phyloP scores from a whole-genome alignment of 352 stramenopile genomes.

The Globisporangium iwayamae region DNA sequence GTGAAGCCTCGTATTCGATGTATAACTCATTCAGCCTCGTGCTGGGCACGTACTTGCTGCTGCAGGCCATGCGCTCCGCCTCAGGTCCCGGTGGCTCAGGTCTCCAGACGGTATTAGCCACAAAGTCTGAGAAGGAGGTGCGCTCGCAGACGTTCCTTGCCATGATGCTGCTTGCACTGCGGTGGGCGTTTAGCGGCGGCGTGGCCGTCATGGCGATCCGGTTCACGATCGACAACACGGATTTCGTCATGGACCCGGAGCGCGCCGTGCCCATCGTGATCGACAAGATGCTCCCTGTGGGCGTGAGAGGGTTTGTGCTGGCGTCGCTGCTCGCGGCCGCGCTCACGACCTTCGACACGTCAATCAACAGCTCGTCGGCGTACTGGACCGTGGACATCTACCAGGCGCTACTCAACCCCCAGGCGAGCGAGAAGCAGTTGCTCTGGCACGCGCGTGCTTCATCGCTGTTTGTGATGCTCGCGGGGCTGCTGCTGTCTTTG shows the following conservation, averaged over 20 bases:
- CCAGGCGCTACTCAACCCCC: conserved; percentile 59
- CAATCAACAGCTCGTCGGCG: conserved; percentile 71
- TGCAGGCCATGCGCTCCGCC: conserved; percentile 67
- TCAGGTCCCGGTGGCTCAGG: conserved; percentile 65
- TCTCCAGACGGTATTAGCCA: conserved; percentile 67
- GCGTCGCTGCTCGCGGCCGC: conserved; percentile 66
- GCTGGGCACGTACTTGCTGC: conserved; percentile 52
- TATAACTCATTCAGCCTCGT: conserved; percentile 70
- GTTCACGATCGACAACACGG: conserved; percentile 43
- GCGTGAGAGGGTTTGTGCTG: conserved; percentile 64
- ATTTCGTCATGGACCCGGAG: conserved; percentile 61
- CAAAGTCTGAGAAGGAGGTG: conserved; percentile 79
- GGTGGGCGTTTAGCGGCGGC: conserved; percentile 73
- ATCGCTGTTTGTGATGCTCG: conserved; percentile 54
- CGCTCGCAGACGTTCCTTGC: conserved; percentile 72
- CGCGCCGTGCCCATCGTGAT: conserved; percentile 74
- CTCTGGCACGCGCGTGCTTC: conserved; percentile 65
- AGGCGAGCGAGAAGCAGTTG: conserved; percentile 50
- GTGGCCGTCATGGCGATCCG: conserved; percentile 71
- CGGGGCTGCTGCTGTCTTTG: conserved; percentile 56
- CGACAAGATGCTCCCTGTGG: conserved; percentile 62
- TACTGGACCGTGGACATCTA: conserved; percentile 86
- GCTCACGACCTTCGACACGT: conserved; percentile 79
- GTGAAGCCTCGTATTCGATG: conserved; percentile 58
- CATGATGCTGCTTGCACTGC: conserved; percentile 66